Conservation (phyloP, 148 eudicot genomes). For the Chenopodium album region DNA sequence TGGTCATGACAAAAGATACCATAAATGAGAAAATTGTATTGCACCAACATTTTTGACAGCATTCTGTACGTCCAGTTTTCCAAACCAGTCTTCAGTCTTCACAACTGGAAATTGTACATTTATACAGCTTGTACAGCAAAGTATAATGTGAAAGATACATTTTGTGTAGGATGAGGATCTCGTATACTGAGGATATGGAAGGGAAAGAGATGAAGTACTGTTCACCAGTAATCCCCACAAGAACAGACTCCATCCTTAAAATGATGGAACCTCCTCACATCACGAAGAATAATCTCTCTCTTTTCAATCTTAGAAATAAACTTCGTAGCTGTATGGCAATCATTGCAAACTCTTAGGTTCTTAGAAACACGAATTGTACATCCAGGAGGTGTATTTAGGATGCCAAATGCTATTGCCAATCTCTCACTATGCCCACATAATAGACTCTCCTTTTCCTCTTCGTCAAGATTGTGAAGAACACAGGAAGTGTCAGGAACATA, state of each 20-base stretch:
- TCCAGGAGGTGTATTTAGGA: slow-evolving; percentile 55
- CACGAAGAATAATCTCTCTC: slow-evolving; percentile 56
- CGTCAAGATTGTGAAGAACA: slow-evolving; percentile 58
- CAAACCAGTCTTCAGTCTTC: slow-evolving; percentile 3
- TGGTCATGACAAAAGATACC: neutral
- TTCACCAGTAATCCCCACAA: slow-evolving; percentile 60
- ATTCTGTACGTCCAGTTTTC: neutral
- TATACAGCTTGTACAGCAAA: slow-evolving; percentile 1
- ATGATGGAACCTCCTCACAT: slow-evolving; percentile 63
- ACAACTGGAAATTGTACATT: neutral
- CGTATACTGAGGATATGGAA: neutral
- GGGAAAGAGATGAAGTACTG: neutral
- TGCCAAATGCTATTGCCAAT: slow-evolving; percentile 58
- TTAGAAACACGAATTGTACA: slow-evolving; percentile 57
- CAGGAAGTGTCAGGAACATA: slow-evolving; percentile 68
- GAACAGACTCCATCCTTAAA: slow-evolving; percentile 57
- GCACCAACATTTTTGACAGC: neutral
- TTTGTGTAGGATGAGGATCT: neutral
- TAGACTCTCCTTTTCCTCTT: slow-evolving; percentile 51
- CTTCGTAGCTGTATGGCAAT: slow-evolving; percentile 62
- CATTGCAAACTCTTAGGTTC: slow-evolving; percentile 63
- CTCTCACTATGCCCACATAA: slow-evolving; percentile 60
- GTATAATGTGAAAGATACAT: neutral
- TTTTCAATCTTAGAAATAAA: slow-evolving; percentile 48
- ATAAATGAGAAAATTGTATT: neutral